Evolutionary conservation across 2,329 filamentous ascomycete species (phyloP).

Genomic region (Achaetomium macrosporum): DNA sequence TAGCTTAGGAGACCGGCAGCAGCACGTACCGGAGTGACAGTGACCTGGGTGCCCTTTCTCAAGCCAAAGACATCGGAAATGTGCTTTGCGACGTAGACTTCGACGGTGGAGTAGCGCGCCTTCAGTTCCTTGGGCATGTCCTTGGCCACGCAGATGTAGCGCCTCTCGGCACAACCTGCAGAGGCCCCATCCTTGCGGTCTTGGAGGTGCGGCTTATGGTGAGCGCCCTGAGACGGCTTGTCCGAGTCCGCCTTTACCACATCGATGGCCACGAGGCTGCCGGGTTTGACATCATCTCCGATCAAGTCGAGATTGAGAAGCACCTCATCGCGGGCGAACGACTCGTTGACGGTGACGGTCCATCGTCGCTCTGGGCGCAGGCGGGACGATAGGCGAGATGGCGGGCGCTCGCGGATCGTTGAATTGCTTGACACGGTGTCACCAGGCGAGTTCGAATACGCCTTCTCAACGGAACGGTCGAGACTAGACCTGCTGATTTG

Average conservation of each 20-base stretch:
- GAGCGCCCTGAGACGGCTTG: conserved; percentile 31
- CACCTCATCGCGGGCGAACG: conserved; percentile 70
- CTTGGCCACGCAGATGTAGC: conserved; percentile 67
- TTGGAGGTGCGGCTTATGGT: conserved; percentile 28
- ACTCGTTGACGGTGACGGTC: conserved; percentile 61
- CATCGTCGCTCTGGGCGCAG: conserved; percentile 42
- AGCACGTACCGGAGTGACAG: conserved; percentile 50
- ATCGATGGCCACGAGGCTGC: conserved; percentile 67
- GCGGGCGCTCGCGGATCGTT: conserved; percentile 35
- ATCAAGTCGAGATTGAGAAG: conserved; percentile 71
- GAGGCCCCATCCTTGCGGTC: conserved; percentile 23
- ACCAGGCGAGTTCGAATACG: conserved; percentile 37
- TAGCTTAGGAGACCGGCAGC: not conserved
- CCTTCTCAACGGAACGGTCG: conserved; percentile 37
- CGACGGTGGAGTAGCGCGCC: conserved; percentile 55
- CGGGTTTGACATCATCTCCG: conserved; percentile 55
- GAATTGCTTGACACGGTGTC: conserved; percentile 50
- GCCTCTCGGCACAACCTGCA: conserved; percentile 28
- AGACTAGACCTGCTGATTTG: conserved; percentile 45
- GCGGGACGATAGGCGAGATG: conserved; percentile 28
- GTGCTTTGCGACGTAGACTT: conserved; percentile 69
- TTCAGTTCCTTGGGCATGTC: conserved; percentile 65
- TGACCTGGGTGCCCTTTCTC: conserved; percentile 66
- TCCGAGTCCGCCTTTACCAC: conserved; percentile 48
- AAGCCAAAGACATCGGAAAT: conserved; percentile 77